Evolutionary conservation across 306 rosid genomes (phyloP), one percentile per base, ranked within the genome.

Genomic region (Delonix regia): DNA sequence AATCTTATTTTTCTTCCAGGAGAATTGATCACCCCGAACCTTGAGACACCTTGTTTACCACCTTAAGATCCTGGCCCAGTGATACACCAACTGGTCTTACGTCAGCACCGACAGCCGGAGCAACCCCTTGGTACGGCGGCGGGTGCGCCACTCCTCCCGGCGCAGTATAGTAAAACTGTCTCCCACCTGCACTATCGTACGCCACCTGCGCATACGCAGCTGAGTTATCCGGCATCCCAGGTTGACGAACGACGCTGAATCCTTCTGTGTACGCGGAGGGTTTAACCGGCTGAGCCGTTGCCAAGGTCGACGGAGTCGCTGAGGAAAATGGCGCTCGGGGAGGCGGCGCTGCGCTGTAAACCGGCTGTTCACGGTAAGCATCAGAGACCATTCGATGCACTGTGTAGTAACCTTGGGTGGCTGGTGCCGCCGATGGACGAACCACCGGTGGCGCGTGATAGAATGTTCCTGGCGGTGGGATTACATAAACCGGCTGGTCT

Each of bases 91-190:
- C 73, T 3, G 66, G 66, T 78, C 91, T 85, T 49, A 78, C 19
- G 16, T 87, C 94, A 2, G 78, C 73, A 4, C 82, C 47, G 3
- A 57, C 82, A 0, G 84, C 65, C 45, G 82, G 78, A 41, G 79
- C 79, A 11, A 70, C 84, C 11, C 89, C 90, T 36, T 86, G 93
- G 62, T 84, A 87, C n/a, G 77, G 81, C 15, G 90, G 85, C 3
- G 88, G 69, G 47, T 81, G 85, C 74, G 80, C 69, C 55, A 80
- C 60, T 3, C 94, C 94, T 1, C 90, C 94, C 1, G 83, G 84
- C 4, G 89, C 71, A 28, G 89, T 83, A 41, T 91, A 95, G 80
- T 90, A 95, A 44, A 95, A 90, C 33, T 91, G 99, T 78, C 99
- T 91, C 59, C 98, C 95, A 57, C 77, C 82, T 5, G 67, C 72